Evolutionary conservation across 345 rosid species (phyloP).

Genomic region (Psidium guajava): DNA sequence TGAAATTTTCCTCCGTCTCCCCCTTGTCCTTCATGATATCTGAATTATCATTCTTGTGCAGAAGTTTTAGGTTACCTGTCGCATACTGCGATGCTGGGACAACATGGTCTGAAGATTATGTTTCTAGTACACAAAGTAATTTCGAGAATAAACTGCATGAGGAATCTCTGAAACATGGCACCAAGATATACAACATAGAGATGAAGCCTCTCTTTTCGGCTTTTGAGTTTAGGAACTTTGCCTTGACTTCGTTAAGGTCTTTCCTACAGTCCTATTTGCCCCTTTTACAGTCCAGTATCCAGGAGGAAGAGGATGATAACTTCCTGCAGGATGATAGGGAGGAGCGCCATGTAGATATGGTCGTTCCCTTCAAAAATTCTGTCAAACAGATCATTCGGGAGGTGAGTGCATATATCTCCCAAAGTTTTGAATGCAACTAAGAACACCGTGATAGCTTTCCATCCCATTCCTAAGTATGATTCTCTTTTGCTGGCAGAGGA

Average conservation of each 20-base stretch:
- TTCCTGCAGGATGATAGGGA: conserved; percentile 43
- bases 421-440: not conserved
- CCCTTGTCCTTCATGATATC: not conserved
- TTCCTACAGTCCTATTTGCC: conserved; percentile 83
- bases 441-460: not conserved
- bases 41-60: conserved; percentile 18
- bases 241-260: conserved; percentile 79
- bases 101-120: conserved; percentile 39
- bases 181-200: conserved; percentile 64
- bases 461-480: not conserved
- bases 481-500: not conserved
- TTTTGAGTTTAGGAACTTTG: conserved; percentile 62
- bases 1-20: not conserved
- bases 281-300: conserved; percentile 62
- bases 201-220: conserved; percentile 81
- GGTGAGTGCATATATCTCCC: conserved; percentile 25
- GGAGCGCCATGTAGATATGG: conserved; percentile 43
- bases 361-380: conserved; percentile 78
- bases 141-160: conserved; percentile 29
- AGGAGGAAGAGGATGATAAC: conserved; percentile 63
- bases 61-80: conserved; percentile 44
- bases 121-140: conserved; percentile 30
- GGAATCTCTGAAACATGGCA: conserved; percentile 29
- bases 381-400: conserved; percentile 82
- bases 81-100: conserved; percentile 90